Conservation (phyloP, 352 stramenopile genomes). For the Phytophthora pistaciae region DNA sequence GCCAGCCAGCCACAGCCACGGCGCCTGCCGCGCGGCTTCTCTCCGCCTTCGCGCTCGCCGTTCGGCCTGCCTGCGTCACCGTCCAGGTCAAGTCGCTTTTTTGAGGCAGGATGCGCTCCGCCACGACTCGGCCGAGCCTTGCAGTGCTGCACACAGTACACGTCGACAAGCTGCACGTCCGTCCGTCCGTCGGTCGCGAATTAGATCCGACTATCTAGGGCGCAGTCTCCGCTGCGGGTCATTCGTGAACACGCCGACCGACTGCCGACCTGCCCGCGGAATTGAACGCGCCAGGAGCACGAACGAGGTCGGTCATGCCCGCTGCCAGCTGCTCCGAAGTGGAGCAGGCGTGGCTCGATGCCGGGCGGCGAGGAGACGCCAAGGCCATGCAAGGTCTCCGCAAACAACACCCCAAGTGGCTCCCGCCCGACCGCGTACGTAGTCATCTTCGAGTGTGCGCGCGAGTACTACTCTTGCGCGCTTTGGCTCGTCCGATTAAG, state of each 20-base stretch:
- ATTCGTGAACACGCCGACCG: conserved; percentile 38
- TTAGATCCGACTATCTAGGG: neutral
- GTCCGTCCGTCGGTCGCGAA: neutral
- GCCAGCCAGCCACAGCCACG: conserved; percentile 30
- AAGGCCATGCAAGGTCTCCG: conserved; percentile 36
- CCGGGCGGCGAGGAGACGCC: conserved; percentile 34
- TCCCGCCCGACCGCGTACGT: conserved; percentile 45
- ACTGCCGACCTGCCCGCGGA: conserved; percentile 31
- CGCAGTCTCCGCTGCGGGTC: conserved; percentile 7
- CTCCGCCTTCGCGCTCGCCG: conserved; percentile 19
- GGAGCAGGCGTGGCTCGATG: conserved; percentile 39
- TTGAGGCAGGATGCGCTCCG: conserved; percentile 31
- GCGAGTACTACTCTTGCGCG: conserved; percentile 42
- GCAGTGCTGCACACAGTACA: neutral
- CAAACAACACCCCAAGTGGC: conserved; percentile 39
- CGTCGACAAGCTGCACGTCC: neutral
- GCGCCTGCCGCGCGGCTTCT: conserved; percentile 17
- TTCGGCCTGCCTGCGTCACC: conserved; percentile 27
- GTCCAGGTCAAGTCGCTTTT: conserved; percentile 37
- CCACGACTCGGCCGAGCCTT: conserved; percentile 27
- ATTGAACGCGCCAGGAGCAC: conserved; percentile 16
- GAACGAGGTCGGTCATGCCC: conserved; percentile 27
- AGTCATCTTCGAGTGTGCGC: conserved; percentile 23
- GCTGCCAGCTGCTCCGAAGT: conserved; percentile 18
- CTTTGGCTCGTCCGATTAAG: conserved; percentile 36